Percentiles rank a stretch among this genome's conserved stretches.
These are phyloP conservation scores for Candida quercuum DNA, from an alignment of 805 yeast genomes.

Conservation along the genomic window DNA sequence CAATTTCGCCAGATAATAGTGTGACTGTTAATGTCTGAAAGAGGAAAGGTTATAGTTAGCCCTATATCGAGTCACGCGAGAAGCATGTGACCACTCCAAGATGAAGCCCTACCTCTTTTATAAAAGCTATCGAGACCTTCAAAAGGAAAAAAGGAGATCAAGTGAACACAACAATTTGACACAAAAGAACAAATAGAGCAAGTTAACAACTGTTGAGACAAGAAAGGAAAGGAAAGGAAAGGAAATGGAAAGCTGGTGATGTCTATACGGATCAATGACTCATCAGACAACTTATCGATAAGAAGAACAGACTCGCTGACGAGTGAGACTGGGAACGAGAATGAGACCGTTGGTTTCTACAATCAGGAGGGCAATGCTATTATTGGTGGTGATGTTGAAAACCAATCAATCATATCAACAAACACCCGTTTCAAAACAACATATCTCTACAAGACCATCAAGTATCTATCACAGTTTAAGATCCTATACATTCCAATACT, in stretches of 20 bases:
- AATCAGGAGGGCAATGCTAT: background rate
- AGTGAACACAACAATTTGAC: too few species aligned
- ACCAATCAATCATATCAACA: constrained; percentile 6
- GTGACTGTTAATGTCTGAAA: background rate
- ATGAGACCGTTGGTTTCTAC: too few species aligned
- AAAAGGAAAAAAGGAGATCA: background rate
- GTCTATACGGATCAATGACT: background rate
- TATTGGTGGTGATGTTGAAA: constrained; percentile 2
- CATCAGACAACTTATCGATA: background rate
- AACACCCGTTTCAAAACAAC: constrained; percentile 15
- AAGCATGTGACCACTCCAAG: background rate
- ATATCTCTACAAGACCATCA: constrained; percentile 12
- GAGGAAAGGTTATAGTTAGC: too few species aligned
- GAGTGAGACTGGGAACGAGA: too few species aligned
- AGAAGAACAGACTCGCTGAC: too few species aligned
- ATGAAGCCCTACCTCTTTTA: too few species aligned
- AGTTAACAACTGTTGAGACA: too few species aligned
- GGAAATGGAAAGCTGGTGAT: too few species aligned
- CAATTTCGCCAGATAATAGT: too few species aligned
- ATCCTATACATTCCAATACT: constrained; percentile 48
- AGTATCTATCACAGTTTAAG: constrained; percentile 24
- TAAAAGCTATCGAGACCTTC: background rate
- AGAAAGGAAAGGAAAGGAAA: too few species aligned
- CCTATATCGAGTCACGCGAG: background rate
- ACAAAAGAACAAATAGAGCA: too few species aligned